Conservation (phyloP, 2,329 filamentous ascomycete species). For the Cercospora sp. region DNA sequence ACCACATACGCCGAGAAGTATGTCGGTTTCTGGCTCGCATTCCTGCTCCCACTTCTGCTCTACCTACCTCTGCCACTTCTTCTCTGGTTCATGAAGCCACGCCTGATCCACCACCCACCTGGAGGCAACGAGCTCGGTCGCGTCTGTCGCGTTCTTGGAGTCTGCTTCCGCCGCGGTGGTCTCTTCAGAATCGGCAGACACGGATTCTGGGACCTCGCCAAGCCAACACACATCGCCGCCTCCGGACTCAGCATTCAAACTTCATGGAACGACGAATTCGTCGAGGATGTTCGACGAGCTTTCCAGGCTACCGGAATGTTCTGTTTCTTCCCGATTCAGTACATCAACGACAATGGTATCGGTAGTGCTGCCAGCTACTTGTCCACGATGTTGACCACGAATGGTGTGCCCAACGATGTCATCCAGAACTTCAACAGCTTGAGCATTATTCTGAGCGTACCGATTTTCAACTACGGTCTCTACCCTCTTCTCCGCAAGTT, state of each 20-base stretch:
- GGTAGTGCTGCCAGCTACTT: constrained; percentile 30
- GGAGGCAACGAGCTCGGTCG: constrained; percentile 31
- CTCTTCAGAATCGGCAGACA: constrained; percentile 23
- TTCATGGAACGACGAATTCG: constrained; percentile 66
- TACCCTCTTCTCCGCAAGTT: constrained; percentile 48
- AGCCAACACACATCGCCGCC: constrained; percentile 34
- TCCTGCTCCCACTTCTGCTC: constrained; percentile 60
- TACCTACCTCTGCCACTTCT: constrained; percentile 53
- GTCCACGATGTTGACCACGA: constrained; percentile 34
- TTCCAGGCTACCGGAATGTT: constrained; percentile 59
- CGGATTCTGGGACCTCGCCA: constrained; percentile 34
- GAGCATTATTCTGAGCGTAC: constrained; percentile 48
- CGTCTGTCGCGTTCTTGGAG: constrained; percentile 30
- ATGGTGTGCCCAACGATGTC: constrained; percentile 50
- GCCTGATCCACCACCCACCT: constrained; percentile 31
- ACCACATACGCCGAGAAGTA: constrained; percentile 61
- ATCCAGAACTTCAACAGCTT: constrained; percentile 51
- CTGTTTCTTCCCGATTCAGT: constrained; percentile 50
- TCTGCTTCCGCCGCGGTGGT: constrained; percentile 24
- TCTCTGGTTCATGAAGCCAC: constrained; percentile 34
- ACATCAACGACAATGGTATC: constrained; percentile 40
- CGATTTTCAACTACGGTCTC: constrained; percentile 46
- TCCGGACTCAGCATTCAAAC: constrained; percentile 26
- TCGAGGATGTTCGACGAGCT: constrained; percentile 68
- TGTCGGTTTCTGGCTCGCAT: constrained; percentile 66